Conservation (phyloP, 352 stramenopile genomes). For the Pythium grandisporangium region DNA sequence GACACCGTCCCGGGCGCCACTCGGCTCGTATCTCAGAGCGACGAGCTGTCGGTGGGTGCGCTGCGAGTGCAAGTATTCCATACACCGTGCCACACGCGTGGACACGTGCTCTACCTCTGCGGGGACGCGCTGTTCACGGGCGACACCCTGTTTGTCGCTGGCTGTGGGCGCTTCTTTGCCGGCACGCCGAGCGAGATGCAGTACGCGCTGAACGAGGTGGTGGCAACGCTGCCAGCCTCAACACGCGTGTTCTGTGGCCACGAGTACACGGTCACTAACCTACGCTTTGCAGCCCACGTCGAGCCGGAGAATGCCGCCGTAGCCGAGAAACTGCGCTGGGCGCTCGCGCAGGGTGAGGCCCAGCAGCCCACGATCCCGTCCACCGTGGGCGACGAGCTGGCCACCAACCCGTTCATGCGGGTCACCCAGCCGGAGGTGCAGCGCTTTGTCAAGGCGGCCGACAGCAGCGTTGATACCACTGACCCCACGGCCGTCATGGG, state of each 20-base stretch:
- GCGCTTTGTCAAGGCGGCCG: conserved; percentile 30
- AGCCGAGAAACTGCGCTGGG: conserved; percentile 54
- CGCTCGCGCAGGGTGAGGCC: conserved; percentile 21
- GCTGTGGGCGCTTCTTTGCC: conserved; percentile 83
- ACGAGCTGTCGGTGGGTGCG: conserved; percentile 59
- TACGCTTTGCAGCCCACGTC: conserved; percentile 83
- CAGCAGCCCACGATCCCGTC: conserved; percentile 84
- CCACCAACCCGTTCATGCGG: conserved; percentile 79
- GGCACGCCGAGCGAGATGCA: conserved; percentile 83
- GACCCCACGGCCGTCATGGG: conserved; percentile 54
- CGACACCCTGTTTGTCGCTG: conserved; percentile 89
- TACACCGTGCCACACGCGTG: conserved; percentile 89
- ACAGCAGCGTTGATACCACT: too few relatives aligned
- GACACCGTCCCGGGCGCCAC: conserved; percentile 55
- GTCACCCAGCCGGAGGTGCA: conserved; percentile 38
- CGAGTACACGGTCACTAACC: conserved; percentile 90
- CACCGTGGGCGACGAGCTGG: conserved; percentile 59
- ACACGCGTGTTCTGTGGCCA: conserved; percentile 88
- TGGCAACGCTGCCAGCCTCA: conserved; percentile 47
- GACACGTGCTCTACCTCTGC: conserved; percentile 78
- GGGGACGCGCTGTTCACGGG: conserved; percentile 82
- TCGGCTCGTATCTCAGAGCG: conserved; percentile 43
- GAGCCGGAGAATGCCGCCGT: conserved; percentile 81
- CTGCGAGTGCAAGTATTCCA: conserved; percentile 54
- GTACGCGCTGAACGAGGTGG: conserved; percentile 65